Evolutionary conservation across 768 basidiomycete genomes (phyloP), one percentile per base, ranked within the genome.

Genomic region (Trametes cinnabarina): DNA sequence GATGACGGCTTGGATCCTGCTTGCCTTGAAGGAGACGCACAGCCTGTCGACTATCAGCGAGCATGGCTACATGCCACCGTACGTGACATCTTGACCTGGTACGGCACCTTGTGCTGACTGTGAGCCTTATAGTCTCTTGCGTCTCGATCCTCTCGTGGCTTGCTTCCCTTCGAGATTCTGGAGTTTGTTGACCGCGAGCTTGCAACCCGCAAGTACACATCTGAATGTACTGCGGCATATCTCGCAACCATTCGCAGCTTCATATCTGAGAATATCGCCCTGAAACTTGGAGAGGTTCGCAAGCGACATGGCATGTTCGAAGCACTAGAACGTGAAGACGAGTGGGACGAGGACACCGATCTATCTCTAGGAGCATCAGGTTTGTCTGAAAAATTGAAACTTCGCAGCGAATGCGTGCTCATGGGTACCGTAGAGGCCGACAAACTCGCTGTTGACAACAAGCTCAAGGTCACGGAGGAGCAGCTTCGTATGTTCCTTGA

Each of bases 1-100:
- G 95, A 97, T 66, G 97, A 99, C 69, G 95, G 94, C 49, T 79
- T 99, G 32, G 97, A 99, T 71, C 97, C 97, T 1, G 95, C 94
- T 44, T 94, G 91, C 66, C 79, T 98, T 26, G 97, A 98, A 73
- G 95, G 94, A 35, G 97, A 98, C 65, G 91, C 92, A 9, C 90
- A 91, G 63, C 97, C 97, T 2, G 83, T 98, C 55, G 95, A 97
- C 63, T 90, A 94, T 60, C 80, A 84, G 46, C 82, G 97, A 48
- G 87, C 91, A 25, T 92, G 95, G 88, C 83, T 74, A 35, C 94
- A 97, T 74, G 88, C 93, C 55, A 77, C 79, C 67, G 93, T 91
- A 69, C 66, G 80, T 66, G 25, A 7, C 23, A 15, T n/a, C 15
- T 7, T 42, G 8, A 23, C 32, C 43, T 63, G 5, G 35, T 10